Percentiles rank a stretch among this genome's conserved stretches.
Conservation (phyloP, 306 rosid species). For the Dalbergia cochinchinensis region DNA sequence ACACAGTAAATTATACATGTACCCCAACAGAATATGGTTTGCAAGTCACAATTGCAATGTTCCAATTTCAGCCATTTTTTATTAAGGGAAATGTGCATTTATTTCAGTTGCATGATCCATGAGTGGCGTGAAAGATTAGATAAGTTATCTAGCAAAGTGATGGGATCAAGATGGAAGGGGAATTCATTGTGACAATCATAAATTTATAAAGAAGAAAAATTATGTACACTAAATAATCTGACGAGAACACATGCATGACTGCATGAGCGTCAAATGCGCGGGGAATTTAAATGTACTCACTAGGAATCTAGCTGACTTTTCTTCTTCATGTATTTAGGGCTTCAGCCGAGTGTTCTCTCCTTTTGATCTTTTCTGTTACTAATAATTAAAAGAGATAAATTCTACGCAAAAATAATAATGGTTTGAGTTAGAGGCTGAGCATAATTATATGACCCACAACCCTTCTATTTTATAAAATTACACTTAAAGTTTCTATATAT, state of each 20-base stretch:
- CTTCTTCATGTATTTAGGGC: not conserved
- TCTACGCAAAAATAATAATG: too few species aligned
- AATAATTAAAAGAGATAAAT: too few species aligned
- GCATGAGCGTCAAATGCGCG: constrained; percentile 45
- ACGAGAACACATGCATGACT: constrained; percentile 54
- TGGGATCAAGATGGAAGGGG: constrained; percentile 38
- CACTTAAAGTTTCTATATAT: too few species aligned
- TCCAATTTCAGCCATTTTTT: too few species aligned
- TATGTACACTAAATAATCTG: constrained; percentile 44
- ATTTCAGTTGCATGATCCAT: constrained; percentile 33
- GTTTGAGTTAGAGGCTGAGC: too few species aligned
- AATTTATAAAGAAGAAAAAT: constrained; percentile 24
- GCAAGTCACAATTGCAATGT: too few species aligned
- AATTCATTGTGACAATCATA: constrained; percentile 30
- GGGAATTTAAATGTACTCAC: constrained; percentile 41
- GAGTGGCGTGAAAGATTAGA: constrained; percentile 17
- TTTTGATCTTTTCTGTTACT: too few species aligned
- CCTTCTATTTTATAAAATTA: too few species aligned
- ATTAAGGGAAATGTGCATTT: not conserved
- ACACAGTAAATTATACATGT: too few species aligned
- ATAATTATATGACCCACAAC: too few species aligned
- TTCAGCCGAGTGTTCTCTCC: not conserved
- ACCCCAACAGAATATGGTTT: too few species aligned
- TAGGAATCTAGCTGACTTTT: constrained; percentile 42
- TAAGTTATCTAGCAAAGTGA: constrained; percentile 39